Evolutionary conservation across 345 rosid species (phyloP), one percentile per base, ranked within the genome.

Genomic region (Euphorbia lathyris): DNA sequence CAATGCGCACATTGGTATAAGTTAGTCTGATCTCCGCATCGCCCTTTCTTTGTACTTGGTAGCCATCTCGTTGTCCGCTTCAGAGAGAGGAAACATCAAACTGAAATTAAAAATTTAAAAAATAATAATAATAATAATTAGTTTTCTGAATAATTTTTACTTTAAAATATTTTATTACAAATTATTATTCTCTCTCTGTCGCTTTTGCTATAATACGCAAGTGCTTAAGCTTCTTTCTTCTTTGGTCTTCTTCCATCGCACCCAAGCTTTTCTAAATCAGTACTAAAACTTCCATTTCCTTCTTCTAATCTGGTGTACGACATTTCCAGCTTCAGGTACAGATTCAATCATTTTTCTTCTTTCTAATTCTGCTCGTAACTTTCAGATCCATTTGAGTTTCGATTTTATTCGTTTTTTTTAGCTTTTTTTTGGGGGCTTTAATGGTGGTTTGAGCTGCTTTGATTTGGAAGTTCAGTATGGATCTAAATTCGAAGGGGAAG

Each of bases 141-240:
- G n/a, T 47, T 65, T 42, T 47, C 23, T n/a, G n/a, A 27, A 20
- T 13, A 57, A 42, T 48, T 40, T 60, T 3, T 7, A 20, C 45
- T 38, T 36, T 60, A 36, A 22, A 55, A 7, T 19, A 22, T 43
- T 50, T 58, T n/a, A 55, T 32, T 61, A 56, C 47, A 67, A 38
- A 26, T 0, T 43, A 43, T 43, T 60, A 12, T 47, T 51, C 27
- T 60, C 36, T 42, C 9, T 52, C 38, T 17, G 30, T 27, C 42
- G 67, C 77, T 73, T 76, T 73, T 71, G 63, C 79, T 68, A 63
- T 74, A 67, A 68, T 40, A 78, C 78, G 70, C 75, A 38, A 71
- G 78, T 42, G 57, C 66, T 36, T 63, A 10, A 45, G 36, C 43
- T 53, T 51, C 63, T 66, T 57, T 65, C 74, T 58, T 76, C 79